Percentiles rank a stretch among this genome's conserved stretches.
Evolutionary conservation across 148 eudicot species (phyloP).

Genomic region (Salicornia ramosissima): DNA sequence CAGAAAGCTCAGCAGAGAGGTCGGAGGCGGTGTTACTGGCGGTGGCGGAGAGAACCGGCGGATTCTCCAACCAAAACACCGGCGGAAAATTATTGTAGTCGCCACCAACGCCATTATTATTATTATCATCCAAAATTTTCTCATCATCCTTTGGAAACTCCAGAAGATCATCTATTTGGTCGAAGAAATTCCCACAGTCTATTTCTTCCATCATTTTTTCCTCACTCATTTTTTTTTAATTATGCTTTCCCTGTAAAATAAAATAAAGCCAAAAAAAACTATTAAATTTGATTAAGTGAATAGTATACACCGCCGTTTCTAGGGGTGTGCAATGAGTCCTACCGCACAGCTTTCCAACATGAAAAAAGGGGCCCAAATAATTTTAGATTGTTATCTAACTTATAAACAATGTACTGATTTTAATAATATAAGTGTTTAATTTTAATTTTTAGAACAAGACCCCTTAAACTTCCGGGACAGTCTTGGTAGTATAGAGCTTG

Average conservation of each 20-base stretch:
- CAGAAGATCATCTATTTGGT: conserved; percentile 57
- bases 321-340: too few relatives aligned
- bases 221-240: conserved; percentile 28
- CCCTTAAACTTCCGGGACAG: too few relatives aligned
- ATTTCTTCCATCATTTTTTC: conserved; percentile 40
- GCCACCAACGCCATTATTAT: background rate
- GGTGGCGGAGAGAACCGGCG: conserved; percentile 36
- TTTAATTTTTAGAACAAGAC: too few relatives aligned
- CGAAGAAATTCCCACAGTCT: conserved; percentile 57
- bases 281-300: too few relatives aligned
- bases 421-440: too few relatives aligned
- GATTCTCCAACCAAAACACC: conserved; percentile 41
- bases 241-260: background rate
- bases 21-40: conserved; percentile 38
- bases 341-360: too few relatives aligned
- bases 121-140: conserved; percentile 17
- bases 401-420: too few relatives aligned
- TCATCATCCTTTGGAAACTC: conserved; percentile 64
- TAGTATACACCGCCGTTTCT: too few relatives aligned
- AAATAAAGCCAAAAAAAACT: too few relatives aligned
- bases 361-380: too few relatives aligned
- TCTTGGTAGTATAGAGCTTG: too few relatives aligned
- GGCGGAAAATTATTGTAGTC: conserved; percentile 21
- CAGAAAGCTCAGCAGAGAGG: conserved; percentile 66
- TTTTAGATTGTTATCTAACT: too few relatives aligned